Percentiles rank a stretch among this genome's conserved stretches.
Evolutionary conservation across 208 protist species (phyloP).

Genomic region (Blechomonas ayalai): DNA sequence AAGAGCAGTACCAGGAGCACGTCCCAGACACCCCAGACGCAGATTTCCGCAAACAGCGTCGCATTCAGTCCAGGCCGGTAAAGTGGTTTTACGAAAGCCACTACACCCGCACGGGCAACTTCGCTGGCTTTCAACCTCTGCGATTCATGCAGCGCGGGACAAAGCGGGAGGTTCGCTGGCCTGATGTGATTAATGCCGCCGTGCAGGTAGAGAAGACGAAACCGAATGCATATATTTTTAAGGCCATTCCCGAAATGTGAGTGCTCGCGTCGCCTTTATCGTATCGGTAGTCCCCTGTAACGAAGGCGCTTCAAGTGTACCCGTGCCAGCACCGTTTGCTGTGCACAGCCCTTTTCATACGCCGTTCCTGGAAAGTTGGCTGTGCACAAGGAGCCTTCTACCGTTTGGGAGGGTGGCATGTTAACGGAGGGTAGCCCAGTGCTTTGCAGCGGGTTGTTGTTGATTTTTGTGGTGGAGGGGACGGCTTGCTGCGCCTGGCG

Average conservation of each 20-base stretch:
- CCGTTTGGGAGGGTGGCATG: too few relatives aligned
- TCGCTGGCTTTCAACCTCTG: constrained; percentile 83
- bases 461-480: too few relatives aligned
- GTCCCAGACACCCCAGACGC: constrained; percentile 86
- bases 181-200: constrained; percentile 86
- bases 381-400: too few relatives aligned
- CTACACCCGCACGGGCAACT: constrained; percentile 89
- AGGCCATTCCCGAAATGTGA: constrained; percentile 85
- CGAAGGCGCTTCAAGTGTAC: too few relatives aligned
- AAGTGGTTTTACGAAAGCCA: constrained; percentile 94
- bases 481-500: too few relatives aligned
- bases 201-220: constrained; percentile 82
- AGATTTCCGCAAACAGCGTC: constrained; percentile 86
- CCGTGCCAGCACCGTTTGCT: too few relatives aligned
- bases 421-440: too few relatives aligned
- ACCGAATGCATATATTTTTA: constrained; percentile 81
- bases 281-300: too few relatives aligned
- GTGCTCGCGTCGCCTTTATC: neutral
- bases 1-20: constrained; percentile 91
- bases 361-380: too few relatives aligned
- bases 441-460: too few relatives aligned
- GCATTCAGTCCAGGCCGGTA: constrained; percentile 85
- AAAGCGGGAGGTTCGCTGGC: constrained; percentile 85
- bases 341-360: too few relatives aligned
- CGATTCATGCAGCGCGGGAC: constrained; percentile 90